These are phyloP conservation scores for Taphrina communis DNA, from an alignment of 1,139 yeast species.

Conservation along the genomic window DNA sequence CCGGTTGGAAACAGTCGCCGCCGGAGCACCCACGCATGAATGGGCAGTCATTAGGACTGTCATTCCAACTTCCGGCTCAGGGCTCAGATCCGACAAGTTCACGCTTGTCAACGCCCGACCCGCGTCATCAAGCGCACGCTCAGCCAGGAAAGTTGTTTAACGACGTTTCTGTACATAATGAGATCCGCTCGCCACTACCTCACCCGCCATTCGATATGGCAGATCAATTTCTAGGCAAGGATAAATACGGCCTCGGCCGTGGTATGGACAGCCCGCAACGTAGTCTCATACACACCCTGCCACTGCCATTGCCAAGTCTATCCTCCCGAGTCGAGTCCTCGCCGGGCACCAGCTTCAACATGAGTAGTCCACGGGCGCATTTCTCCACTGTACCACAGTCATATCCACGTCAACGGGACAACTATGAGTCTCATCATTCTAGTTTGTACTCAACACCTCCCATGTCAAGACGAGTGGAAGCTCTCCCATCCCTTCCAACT, in stretches of 20 bases:
- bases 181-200: background rate
- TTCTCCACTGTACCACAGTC: background rate
- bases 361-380: background rate
- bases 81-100: background rate
- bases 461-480: background rate
- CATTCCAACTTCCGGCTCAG: background rate
- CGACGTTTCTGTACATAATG: background rate
- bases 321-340: background rate
- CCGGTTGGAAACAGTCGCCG: background rate
- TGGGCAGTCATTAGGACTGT: background rate
- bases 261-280: background rate
- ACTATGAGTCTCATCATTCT: background rate
- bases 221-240: background rate
- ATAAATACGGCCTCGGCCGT: background rate
- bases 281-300: background rate
- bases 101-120: background rate
- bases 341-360: background rate
- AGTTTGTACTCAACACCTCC: background rate
- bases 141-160: background rate
- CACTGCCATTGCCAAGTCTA: background rate
- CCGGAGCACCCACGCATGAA: background rate
- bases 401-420: background rate
- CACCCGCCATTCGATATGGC: slow-evolving; percentile 5
- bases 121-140: background rate
- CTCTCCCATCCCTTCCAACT: background rate